A percentile compares a stretch with the other conserved stretches of the same genome.
Conservation (phyloP, 768 basidiomycete species). For the Podaxis sp. region DNA sequence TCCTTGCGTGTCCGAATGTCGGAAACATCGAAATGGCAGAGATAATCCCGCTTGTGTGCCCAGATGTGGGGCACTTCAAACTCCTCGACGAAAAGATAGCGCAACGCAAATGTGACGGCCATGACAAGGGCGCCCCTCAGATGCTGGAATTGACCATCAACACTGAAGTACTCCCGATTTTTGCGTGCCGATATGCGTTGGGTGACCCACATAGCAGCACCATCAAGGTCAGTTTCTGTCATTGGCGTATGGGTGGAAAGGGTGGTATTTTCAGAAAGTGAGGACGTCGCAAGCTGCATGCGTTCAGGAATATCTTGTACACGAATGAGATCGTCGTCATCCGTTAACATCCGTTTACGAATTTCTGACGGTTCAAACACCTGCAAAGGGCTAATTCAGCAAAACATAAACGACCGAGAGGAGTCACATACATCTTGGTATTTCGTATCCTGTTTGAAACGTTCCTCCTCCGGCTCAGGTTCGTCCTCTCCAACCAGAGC, state of each 20-base stretch:
- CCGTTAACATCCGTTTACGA: slow-evolving; percentile 79
- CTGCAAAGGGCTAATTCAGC: slow-evolving; percentile 35
- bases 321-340: slow-evolving; percentile 91
- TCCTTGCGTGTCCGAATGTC: slow-evolving; percentile 61
- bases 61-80: slow-evolving; percentile 96
- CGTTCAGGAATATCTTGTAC: slow-evolving; percentile 90
- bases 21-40: slow-evolving; percentile 72
- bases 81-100: slow-evolving; percentile 80
- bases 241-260: slow-evolving; percentile 59
- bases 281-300: slow-evolving; percentile 87
- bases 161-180: slow-evolving; percentile 67
- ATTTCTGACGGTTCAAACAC: slow-evolving; percentile 99
- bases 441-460: slow-evolving; percentile 67
- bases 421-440: slow-evolving; percentile 68
- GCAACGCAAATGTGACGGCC: slow-evolving; percentile 75
- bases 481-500: slow-evolving; percentile 84
- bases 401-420: slow-evolving; percentile 7
- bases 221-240: slow-evolving; percentile 67
- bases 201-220: slow-evolving; percentile 87
- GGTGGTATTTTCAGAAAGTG: slow-evolving; percentile 64
- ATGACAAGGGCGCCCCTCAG: slow-evolving; percentile 66
- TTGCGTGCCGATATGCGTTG: slow-evolving; percentile 70
- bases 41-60: slow-evolving; percentile 89
- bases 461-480: slow-evolving; percentile 37
- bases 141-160: slow-evolving; percentile 52